Evolutionary conservation across 352 stramenopile species (phyloP), one percentile per base, ranked within the genome.

Genomic region (Phytophthora ohioensis): DNA sequence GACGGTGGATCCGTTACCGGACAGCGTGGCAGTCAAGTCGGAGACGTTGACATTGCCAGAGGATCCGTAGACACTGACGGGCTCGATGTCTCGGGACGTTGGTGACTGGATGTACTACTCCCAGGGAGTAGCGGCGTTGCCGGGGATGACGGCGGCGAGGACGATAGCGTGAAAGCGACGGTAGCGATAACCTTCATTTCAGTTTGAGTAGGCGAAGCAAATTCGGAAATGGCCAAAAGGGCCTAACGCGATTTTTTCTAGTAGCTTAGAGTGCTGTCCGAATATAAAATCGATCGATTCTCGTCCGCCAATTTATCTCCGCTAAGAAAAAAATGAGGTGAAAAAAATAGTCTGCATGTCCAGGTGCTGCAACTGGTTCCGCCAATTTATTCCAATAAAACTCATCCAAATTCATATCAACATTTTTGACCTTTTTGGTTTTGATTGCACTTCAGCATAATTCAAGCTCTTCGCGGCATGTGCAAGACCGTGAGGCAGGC

Each of bases 1-100:
- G 49, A 78, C 76, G 31, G 62, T 73, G 12, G 73, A 77, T 30
- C 66, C 73, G 41, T 81, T 75, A 41, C 67, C 59, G 5, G 63
- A 64, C 13, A 83, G 51, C 9, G 69, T 79, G 27, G 76, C 68
- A 17, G 62, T 66, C 36, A 60, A 54, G 12, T 59, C 57, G 42
- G 64, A 64, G 15, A 61, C 30, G 9, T 67, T 74, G 34, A 57
- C 65, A 27, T 59, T 46, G 4, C 70, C 58, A 0, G 58, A 71
- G 4, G 65, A 70, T 5, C 45, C 54, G 30, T 63, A 71, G 48
- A 75, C 74, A 4, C 47, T 49, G 6, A 63, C 52, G 15, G 69
- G 69, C 0, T 54, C 11, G 11, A 74, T 70, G 27, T 77, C 53
- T 46, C 69, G 57, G 9, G 69, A 77, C 7, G 31, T 30, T 4